These are phyloP conservation scores for Nakataea oryzae DNA, from an alignment of 2,329 filamentous ascomycete species.

Conservation along the genomic window DNA sequence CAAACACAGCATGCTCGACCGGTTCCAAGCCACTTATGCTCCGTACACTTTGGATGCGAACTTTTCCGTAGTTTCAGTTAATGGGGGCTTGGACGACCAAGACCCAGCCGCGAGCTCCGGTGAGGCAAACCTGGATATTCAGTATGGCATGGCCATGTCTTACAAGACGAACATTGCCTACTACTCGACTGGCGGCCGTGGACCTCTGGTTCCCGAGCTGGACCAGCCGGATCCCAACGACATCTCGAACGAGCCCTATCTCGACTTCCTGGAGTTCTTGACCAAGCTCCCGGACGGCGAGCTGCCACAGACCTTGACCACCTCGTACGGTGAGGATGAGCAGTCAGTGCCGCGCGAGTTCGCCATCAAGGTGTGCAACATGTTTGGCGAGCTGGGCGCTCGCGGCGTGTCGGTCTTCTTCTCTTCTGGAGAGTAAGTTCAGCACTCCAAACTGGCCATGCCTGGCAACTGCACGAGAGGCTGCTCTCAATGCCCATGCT, in stretches of 20 bases:
- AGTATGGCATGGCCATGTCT: constrained; percentile 33
- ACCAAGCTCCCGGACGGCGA: constrained; percentile 29
- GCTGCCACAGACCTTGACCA: constrained; percentile 45
- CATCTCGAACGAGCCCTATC: constrained; percentile 43
- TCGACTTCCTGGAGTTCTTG: constrained; percentile 41
- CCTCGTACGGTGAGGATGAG: constrained; percentile 51
- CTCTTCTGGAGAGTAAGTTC: constrained; percentile 32
- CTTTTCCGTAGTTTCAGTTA: constrained; percentile 27
- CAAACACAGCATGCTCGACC: constrained; percentile 27
- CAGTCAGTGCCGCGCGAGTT: constrained; percentile 39
- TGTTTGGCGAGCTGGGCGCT: constrained; percentile 40
- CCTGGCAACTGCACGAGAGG: not conserved
- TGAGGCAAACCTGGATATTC: constrained; percentile 36
- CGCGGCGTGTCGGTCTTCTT: constrained; percentile 40
- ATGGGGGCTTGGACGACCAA: constrained; percentile 34
- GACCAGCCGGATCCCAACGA: constrained; percentile 23
- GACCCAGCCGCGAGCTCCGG: constrained; percentile 17
- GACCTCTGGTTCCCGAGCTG: constrained; percentile 10
- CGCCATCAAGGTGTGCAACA: constrained; percentile 38
- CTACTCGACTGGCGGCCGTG: constrained; percentile 33
- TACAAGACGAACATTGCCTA: constrained; percentile 33
- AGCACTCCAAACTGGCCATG: not conserved
- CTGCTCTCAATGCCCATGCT: not conserved
- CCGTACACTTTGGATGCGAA: constrained; percentile 8
- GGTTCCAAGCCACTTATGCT: constrained; percentile 16